Conservation (phyloP, 371 early-diverging fungal genomes). For the Apophysomyces trapeziformis region DNA sequence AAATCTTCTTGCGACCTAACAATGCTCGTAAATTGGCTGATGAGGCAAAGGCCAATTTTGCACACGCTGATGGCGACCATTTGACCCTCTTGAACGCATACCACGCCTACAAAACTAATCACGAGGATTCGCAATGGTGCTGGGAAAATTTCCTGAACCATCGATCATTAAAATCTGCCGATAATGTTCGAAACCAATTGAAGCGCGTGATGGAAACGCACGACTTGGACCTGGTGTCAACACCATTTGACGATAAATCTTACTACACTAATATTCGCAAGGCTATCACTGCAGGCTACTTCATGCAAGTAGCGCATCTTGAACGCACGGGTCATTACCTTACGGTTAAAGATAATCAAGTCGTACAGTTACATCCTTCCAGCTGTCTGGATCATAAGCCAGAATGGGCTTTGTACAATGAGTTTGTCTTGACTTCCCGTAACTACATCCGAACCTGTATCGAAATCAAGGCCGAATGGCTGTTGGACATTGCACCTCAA, state of each 20-base stretch:
- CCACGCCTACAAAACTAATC: slow-evolving; percentile 81
- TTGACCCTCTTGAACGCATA: slow-evolving; percentile 94
- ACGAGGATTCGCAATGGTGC: slow-evolving; percentile 87
- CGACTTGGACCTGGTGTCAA: slow-evolving; percentile 73
- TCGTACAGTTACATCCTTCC: slow-evolving; percentile 95
- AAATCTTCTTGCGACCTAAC: slow-evolving; percentile 89
- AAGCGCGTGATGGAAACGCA: slow-evolving; percentile 81
- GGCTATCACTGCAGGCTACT: slow-evolving; percentile 90
- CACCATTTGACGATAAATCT: slow-evolving; percentile 71
- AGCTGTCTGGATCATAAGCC: slow-evolving; percentile 87
- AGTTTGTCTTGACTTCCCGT: slow-evolving; percentile 95
- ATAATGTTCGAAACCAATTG: slow-evolving; percentile 90
- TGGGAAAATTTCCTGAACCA: slow-evolving; percentile 89
- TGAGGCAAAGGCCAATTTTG: slow-evolving; percentile 91
- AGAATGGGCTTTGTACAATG: slow-evolving; percentile 98
- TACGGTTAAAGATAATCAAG: slow-evolving; percentile 96
- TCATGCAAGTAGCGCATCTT: slow-evolving; percentile 97
- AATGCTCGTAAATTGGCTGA: slow-evolving; percentile 89
- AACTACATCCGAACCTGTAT: slow-evolving; percentile 96
- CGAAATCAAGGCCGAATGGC: slow-evolving; percentile 91
- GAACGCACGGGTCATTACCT: slow-evolving; percentile 89
- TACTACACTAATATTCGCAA: slow-evolving; percentile 88
- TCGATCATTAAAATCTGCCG: slow-evolving; percentile 89
- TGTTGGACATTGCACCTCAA: slow-evolving; percentile 85
- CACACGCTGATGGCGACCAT: slow-evolving; percentile 91